phyloP scores from a whole-genome alignment of 1,284 basidiomycete genomes.

The Puccinia hordei region DNA sequence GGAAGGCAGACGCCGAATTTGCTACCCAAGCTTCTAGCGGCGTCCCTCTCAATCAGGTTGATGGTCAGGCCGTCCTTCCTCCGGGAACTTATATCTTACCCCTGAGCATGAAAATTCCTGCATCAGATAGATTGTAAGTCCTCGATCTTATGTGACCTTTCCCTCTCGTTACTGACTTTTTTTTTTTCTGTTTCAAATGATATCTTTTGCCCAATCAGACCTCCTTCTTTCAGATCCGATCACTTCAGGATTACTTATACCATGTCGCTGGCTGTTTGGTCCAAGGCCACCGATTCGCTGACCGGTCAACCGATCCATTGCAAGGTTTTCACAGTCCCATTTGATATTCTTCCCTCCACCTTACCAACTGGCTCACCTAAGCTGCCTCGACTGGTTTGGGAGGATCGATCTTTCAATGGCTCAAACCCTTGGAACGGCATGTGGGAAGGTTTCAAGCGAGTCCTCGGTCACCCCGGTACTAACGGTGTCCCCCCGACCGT shows the following conservation, averaged over 20 bases:
- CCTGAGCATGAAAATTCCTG: slow-evolving; percentile 58
- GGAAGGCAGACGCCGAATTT: slow-evolving; percentile 57
- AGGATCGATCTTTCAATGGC: slow-evolving; percentile 42
- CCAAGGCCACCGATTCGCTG: slow-evolving; percentile 52
- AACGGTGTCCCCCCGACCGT: slow-evolving; percentile 54
- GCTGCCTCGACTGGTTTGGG: slow-evolving; percentile 46
- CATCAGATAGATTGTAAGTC: slow-evolving; percentile 56
- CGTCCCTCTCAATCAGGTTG: slow-evolving; percentile 49
- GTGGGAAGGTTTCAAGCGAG: slow-evolving; percentile 45
- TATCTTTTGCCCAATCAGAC: slow-evolving; percentile 53
- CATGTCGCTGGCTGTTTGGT: slow-evolving; percentile 57
- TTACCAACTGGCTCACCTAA: slow-evolving; percentile 53
- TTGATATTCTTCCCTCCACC: slow-evolving; percentile 58
- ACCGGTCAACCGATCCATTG: slow-evolving; percentile 55
- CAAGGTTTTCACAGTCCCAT: slow-evolving; percentile 57
- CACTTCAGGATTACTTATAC: slow-evolving; percentile 58
- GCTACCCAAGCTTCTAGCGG: slow-evolving; percentile 50
- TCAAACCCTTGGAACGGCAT: slow-evolving; percentile 36
- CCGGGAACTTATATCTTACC: slow-evolving; percentile 58
- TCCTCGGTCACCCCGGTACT: slow-evolving; percentile 19
- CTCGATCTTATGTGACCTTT: too few species aligned
- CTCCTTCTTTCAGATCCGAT: slow-evolving; percentile 57
- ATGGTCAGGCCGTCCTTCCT: slow-evolving; percentile 54
- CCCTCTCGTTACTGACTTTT: too few species aligned
- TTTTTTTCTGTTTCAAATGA: too few species aligned